phyloP scores from a whole-genome alignment of 345 rosid genomes.

The Eucalyptus leucophloia region DNA sequence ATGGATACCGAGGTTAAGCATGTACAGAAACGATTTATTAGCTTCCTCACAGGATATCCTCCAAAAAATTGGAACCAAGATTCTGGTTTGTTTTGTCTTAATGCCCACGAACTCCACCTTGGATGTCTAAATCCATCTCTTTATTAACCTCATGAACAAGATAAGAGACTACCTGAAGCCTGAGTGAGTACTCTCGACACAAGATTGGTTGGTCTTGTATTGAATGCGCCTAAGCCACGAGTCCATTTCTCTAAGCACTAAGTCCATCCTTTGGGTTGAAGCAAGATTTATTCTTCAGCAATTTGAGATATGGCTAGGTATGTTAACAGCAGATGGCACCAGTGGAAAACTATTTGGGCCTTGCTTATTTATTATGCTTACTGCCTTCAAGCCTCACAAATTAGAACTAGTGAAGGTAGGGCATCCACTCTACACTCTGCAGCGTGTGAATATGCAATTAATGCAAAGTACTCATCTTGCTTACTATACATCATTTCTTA shows the following conservation, averaged over 20 bases:
- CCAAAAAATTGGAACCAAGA: neutral
- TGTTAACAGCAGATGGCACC: neutral
- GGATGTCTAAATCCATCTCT: neutral
- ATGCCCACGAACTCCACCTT: neutral
- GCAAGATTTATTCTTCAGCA: neutral
- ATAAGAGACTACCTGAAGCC: neutral
- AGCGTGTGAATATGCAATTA: neutral
- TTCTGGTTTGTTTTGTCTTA: neutral
- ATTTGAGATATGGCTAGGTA: neutral
- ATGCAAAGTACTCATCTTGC: neutral
- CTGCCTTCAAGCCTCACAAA: neutral
- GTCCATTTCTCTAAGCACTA: neutral
- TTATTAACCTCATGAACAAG: neutral
- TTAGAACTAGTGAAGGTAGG: neutral
- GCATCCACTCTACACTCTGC: neutral
- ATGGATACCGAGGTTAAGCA: neutral
- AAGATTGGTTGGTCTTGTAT: neutral
- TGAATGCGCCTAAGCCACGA: neutral
- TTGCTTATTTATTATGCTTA: neutral
- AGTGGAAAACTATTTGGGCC: neutral
- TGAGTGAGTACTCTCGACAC: neutral
- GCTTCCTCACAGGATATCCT: neutral
- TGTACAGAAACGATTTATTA: neutral
- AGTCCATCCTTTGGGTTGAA: neutral
- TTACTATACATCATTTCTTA: neutral